Percentiles rank a stretch among this genome's conserved stretches.
Evolutionary conservation across 257 asterid genomes (phyloP).

Genomic region (Paulownia fortunei): DNA sequence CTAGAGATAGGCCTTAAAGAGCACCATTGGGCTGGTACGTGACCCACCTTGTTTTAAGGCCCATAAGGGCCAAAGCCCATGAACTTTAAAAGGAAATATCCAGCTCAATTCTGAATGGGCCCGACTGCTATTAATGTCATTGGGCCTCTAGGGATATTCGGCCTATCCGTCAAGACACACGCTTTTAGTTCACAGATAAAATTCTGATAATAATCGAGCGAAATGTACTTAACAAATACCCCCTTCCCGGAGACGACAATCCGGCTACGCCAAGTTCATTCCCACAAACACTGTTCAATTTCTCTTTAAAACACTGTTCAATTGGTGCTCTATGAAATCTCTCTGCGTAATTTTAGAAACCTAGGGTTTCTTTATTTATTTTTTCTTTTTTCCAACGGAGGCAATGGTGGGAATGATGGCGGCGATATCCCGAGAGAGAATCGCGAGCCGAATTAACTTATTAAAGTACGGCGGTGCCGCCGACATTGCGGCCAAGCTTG

Average conservation of each 20-base stretch:
- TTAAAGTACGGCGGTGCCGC: conserved; percentile 46
- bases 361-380: conserved; percentile 35
- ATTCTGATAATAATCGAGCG: background rate
- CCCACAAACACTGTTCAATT: background rate
- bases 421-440: conserved; percentile 56
- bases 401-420: conserved; percentile 60
- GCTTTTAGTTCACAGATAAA: background rate
- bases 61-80: background rate
- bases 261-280: conserved; percentile 24
- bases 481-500: conserved; percentile 64
- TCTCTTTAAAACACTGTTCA: background rate
- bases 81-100: background rate
- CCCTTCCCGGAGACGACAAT: conserved; percentile 32
- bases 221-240: conserved; percentile 23
- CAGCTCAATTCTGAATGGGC: background rate
- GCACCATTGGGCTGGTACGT: background rate
- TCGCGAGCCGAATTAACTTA: conserved; percentile 55
- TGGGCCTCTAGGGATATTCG: conserved; percentile 10
- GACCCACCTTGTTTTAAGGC: background rate
- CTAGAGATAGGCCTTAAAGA: background rate
- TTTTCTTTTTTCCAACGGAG: conserved; percentile 6
- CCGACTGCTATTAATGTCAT: background rate
- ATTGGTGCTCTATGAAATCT: conserved; percentile 1
- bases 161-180: background rate
- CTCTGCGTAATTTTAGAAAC: background rate